These are phyloP conservation scores for Aspergillus vadensis DNA, from an alignment of 2,329 filamentous ascomycete genomes.

Conservation along the genomic window DNA sequence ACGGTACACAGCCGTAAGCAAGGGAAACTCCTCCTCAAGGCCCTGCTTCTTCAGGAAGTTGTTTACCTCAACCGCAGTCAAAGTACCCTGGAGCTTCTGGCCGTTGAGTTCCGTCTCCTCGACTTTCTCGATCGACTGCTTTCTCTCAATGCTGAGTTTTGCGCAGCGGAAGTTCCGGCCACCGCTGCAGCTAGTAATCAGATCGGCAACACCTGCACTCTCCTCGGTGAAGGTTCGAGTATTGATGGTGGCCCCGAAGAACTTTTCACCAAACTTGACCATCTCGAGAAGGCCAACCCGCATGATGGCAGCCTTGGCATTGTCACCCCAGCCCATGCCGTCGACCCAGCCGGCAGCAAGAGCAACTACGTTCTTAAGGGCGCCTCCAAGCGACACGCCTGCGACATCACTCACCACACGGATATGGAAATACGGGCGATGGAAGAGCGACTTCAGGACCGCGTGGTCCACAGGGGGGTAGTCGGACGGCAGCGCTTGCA, in stretches of 20 bases:
- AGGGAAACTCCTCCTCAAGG: slow-evolving; percentile 79
- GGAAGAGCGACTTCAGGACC: slow-evolving; percentile 83
- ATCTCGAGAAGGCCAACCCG: slow-evolving; percentile 93
- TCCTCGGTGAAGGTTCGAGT: slow-evolving; percentile 94
- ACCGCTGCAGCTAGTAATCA: slow-evolving; percentile 91
- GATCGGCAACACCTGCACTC: slow-evolving; percentile 88
- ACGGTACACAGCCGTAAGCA: slow-evolving; percentile 85
- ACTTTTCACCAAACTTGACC: slow-evolving; percentile 91
- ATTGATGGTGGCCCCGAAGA: slow-evolving; percentile 81
- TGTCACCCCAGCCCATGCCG: slow-evolving; percentile 95
- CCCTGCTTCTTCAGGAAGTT: slow-evolving; percentile 79
- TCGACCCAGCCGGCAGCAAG: slow-evolving; percentile 93
- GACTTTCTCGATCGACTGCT: slow-evolving; percentile 79
- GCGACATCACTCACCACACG: slow-evolving; percentile 94
- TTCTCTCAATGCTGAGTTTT: slow-evolving; percentile 79
- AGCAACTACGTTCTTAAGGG: slow-evolving; percentile 95
- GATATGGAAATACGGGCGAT: slow-evolving; percentile 96
- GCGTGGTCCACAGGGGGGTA: slow-evolving; percentile 86
- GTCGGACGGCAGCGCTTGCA: slow-evolving; percentile 75
- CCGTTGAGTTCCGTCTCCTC: slow-evolving; percentile 90
- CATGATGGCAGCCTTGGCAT: slow-evolving; percentile 98
- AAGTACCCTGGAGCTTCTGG: slow-evolving; percentile 93
- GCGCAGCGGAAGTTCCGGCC: slow-evolving; percentile 95
- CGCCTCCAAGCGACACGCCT: slow-evolving; percentile 89
- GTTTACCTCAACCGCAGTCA: slow-evolving; percentile 89